Evolutionary conservation across 768 basidiomycete species (phyloP).

Genomic region (Mycena maculata): DNA sequence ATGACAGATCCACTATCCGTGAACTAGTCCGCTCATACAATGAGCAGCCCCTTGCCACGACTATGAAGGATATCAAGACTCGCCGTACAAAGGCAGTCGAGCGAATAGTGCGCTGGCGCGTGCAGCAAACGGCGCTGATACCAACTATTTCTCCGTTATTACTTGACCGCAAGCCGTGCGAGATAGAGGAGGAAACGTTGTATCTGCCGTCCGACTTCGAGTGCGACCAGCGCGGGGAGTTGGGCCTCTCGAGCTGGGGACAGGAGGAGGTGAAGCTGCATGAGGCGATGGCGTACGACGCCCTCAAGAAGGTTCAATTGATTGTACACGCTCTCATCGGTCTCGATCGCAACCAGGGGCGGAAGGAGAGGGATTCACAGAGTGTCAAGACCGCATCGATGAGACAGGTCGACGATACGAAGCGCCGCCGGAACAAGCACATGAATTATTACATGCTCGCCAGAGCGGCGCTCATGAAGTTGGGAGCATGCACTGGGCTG

Average conservation of each 20-base stretch:
- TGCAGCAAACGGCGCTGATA: not conserved
- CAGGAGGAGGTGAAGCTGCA: not conserved
- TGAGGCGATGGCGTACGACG: not conserved
- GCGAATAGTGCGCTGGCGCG: not conserved
- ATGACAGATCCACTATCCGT: not conserved
- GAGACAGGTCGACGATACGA: not conserved
- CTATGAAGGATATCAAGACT: not conserved
- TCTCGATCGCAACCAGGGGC: not conserved
- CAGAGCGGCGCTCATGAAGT: not conserved
- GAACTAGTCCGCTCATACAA: not conserved
- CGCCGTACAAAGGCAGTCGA: not conserved
- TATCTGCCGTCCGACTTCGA: slow-evolving; percentile 1
- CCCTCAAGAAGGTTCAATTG: not conserved
- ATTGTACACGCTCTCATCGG: not conserved
- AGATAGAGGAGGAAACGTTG: not conserved
- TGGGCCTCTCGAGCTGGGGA: not conserved
- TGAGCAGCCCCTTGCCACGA: not conserved
- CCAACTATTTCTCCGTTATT: not conserved
- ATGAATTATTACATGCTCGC: not conserved
- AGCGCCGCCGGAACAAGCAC: slow-evolving; percentile 1
- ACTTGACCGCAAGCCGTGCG: not conserved
- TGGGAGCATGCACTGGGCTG: not conserved
- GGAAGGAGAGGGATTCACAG: not conserved
- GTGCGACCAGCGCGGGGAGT: not conserved
- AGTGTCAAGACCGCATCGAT: not conserved